A percentile compares a stretch with the other conserved stretches of the same genome.
These are phyloP conservation scores for Isatis lusitanica DNA, from an alignment of 441 rosid genomes.

Conservation along the genomic window DNA sequence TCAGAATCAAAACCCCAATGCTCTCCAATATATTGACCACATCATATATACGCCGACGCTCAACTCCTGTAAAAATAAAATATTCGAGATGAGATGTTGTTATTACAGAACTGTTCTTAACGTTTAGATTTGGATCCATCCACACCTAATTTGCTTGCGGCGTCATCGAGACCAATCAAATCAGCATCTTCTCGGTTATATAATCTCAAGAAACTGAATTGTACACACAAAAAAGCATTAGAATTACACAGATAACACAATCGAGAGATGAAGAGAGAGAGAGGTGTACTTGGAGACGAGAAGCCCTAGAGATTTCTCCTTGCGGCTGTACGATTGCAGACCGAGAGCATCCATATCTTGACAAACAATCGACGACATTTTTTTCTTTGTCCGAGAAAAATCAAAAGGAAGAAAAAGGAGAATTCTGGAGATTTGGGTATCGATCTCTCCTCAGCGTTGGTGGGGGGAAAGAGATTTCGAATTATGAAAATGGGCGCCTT, in stretches of 20 bases:
- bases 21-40: conserved; percentile 90
- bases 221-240: not conserved
- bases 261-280: conserved; percentile 1
- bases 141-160: conserved; percentile 68
- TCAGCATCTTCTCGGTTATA: conserved; percentile 59
- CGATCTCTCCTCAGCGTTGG: not conserved
- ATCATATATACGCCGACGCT: conserved; percentile 85
- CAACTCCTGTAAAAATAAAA: conserved; percentile 62
- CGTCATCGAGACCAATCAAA: conserved; percentile 75
- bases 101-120: no score
- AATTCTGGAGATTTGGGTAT: not conserved
- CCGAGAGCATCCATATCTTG: conserved; percentile 26
- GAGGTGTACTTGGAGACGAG: conserved; percentile 68
- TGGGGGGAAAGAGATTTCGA: not conserved
- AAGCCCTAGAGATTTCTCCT: conserved; percentile 85
- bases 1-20: conserved; percentile 52
- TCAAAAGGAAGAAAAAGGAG: no score
- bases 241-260: not conserved
- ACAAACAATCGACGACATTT: conserved; percentile 24
- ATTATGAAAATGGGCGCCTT: no score
- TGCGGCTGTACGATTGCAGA: conserved; percentile 58
- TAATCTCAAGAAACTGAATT: conserved; percentile 61
- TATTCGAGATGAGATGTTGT: not conserved
- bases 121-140: no score
- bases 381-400: not conserved